A percentile compares a stretch with the other conserved stretches of the same genome.
Evolutionary conservation across 139 green algal species (phyloP).

Genomic region (Ulvella scutata): DNA sequence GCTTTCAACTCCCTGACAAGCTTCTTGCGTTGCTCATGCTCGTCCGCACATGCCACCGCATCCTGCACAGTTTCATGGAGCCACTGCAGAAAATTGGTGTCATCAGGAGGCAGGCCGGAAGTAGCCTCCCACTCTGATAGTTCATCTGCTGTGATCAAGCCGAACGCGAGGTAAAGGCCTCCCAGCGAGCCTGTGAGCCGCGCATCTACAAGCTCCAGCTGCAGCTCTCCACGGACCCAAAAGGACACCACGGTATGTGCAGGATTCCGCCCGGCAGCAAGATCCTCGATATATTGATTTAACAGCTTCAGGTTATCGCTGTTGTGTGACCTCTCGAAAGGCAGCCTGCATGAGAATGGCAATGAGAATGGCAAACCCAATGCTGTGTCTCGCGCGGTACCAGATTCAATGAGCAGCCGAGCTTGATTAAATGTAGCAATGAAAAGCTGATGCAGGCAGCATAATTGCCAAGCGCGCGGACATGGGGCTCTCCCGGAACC

Average conservation of each 20-base stretch:
- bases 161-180: conserved; percentile 70
- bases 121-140: conserved; percentile 14
- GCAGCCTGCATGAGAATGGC: neutral
- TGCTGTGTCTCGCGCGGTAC: no score
- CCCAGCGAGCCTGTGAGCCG: conserved; percentile 43
- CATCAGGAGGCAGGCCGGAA: conserved; percentile 9
- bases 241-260: conserved; percentile 29
- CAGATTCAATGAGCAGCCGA: no score
- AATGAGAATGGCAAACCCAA: neutral
- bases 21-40: conserved; percentile 51
- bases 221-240: conserved; percentile 28
- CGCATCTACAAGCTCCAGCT: conserved; percentile 24
- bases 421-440: no score
- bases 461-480: no score
- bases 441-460: no score
- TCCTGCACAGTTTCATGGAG: conserved; percentile 46
- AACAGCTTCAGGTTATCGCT: conserved; percentile 27
- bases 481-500: no score
- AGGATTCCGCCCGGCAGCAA: conserved; percentile 22
- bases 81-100: conserved; percentile 57
- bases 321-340: neutral
- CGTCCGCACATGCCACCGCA: conserved; percentile 45
- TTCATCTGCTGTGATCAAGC: conserved; percentile 58
- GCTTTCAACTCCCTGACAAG: conserved; percentile 32
- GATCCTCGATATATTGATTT: conserved; percentile 62